A percentile compares a stretch with the other conserved stretches of the same genome.
Conservation (phyloP, 202 grass and related monocot species). For the Bolboschoenoplectus hybrid region DNA sequence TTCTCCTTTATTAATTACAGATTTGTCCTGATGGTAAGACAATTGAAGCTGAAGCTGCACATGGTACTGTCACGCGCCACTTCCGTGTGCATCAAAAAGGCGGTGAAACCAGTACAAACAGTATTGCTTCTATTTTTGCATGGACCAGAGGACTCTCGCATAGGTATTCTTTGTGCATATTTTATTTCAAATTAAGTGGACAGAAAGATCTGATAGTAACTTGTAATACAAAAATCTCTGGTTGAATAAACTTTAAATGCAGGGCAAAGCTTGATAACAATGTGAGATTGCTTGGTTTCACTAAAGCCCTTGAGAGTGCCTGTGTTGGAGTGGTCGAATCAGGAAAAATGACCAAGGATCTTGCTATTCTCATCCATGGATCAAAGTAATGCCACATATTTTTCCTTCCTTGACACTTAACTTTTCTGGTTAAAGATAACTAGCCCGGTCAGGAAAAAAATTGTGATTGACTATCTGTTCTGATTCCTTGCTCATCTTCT, state of each 20-base stretch:
- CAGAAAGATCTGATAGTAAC: conserved; percentile 1
- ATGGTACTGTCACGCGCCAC: conserved; percentile 74
- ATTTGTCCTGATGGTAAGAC: conserved; percentile 69
- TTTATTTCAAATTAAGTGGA: conserved; percentile 21
- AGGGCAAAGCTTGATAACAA: conserved; percentile 66
- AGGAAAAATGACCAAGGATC: conserved; percentile 80
- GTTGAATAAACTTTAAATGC: conserved; percentile 23
- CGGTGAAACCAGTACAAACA: conserved; percentile 77
- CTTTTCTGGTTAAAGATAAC: conserved; percentile 25
- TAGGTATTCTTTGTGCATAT: conserved; percentile 45
- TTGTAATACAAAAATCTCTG: conserved; percentile 19
- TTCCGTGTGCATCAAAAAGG: conserved; percentile 64
- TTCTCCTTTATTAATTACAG: conserved; percentile 40
- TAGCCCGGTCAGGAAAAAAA: neutral
- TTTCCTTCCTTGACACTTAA: neutral
- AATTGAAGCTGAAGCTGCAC: conserved; percentile 79
- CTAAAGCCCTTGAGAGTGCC: conserved; percentile 57
- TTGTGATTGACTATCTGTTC: neutral
- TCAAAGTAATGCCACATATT: conserved; percentile 47
- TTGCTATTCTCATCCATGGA: conserved; percentile 64
- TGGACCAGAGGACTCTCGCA: conserved; percentile 65
- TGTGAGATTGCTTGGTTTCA: conserved; percentile 55
- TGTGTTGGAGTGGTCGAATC: conserved; percentile 66
- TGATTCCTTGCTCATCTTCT: conserved; percentile 6
- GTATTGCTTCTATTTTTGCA: conserved; percentile 78